Evolutionary conservation across 2,329 filamentous ascomycete species (phyloP).

Genomic region (Penicillium sp.): DNA sequence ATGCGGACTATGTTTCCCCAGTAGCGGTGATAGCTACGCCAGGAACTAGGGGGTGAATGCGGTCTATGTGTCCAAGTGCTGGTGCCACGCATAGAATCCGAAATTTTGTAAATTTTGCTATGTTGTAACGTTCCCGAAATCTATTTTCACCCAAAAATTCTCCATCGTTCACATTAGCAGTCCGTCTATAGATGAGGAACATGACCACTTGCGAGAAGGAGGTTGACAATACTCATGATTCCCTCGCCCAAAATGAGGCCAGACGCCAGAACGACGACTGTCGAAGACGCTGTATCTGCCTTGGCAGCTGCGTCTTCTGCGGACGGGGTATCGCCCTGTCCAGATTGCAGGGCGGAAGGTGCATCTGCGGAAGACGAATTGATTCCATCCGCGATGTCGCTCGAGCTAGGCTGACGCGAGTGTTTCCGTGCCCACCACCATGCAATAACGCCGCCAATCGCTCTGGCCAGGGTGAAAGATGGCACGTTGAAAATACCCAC

Average conservation of each 20-base stretch:
- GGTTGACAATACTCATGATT: conserved; percentile 85
- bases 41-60: too few relatives aligned
- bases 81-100: too few relatives aligned
- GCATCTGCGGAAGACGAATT: not conserved
- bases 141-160: not conserved
- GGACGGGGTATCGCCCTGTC: not conserved
- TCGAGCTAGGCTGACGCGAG: not conserved
- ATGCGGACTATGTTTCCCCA: too few relatives aligned
- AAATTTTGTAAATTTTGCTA: too few relatives aligned
- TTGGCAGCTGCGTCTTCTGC: conserved; percentile 47
- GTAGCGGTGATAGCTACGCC: too few relatives aligned
- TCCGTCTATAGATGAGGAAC: conserved; percentile 68
- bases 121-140: not conserved
- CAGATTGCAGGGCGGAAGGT: conserved; percentile 1
- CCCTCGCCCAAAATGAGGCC: conserved; percentile 93
- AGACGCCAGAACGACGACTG: conserved; percentile 83
- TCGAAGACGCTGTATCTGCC: conserved; percentile 52
- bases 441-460: conserved; percentile 73
- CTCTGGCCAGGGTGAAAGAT: conserved; percentile 87
- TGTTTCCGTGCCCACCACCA: conserved; percentile 72
- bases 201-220: conserved; percentile 73
- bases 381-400: not conserved
- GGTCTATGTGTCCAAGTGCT: too few relatives aligned
- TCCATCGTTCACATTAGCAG: too few relatives aligned
- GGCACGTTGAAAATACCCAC: conserved; percentile 99